Evolutionary conservation across 2,329 filamentous ascomycete species (phyloP), one percentile per base, ranked within the genome.

Genomic region (Mycosphaerella sp.): DNA sequence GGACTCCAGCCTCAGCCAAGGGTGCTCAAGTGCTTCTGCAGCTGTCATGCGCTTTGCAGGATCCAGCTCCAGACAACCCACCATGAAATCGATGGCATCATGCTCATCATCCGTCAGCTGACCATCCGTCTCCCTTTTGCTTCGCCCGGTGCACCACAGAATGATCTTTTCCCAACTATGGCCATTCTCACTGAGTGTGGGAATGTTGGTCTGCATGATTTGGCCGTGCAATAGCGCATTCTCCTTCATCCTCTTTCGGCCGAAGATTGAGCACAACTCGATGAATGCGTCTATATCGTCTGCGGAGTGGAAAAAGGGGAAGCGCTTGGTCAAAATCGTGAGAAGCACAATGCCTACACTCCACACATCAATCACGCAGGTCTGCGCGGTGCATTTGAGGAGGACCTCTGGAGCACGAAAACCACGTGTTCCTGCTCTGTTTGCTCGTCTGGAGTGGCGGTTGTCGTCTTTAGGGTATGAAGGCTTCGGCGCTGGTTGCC

Each of bases 281-380:
- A 98, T 91, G 79, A 96, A 86, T 45, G 93, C 93, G 66, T 98
- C 93, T 42, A 98, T 86, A 63, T 98, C 93, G 68, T 98, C 93
- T n/a, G 89, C 86, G 41, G 88, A 95, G 71, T 98, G 96, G 77
- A 98, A 98, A 71, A 98, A 98, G 1, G 93, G 93, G 63, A 98
- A 98, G 3, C 93, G 84, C 50, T 86, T 86, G 36, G 87, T 91
- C 12, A 98, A 76, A 57, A 98, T 86, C 0, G 93, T 98, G n/a
- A 98, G 76, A 2, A 98, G 78, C 49, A 98, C 95, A n/a, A 98
- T 90, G 37, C 93, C 93, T 0, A 85, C 90, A 18, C 89, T 95
- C 93, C 93, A 98, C 59, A 98, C 86, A 67, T 98, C 93, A 60
- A 98, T 93, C 61, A 91, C 67, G 39, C 87, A 91, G 3, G 86